These are phyloP conservation scores for Xylariales sp. DNA, from an alignment of 2,329 filamentous ascomycete genomes.

Conservation along the genomic window DNA sequence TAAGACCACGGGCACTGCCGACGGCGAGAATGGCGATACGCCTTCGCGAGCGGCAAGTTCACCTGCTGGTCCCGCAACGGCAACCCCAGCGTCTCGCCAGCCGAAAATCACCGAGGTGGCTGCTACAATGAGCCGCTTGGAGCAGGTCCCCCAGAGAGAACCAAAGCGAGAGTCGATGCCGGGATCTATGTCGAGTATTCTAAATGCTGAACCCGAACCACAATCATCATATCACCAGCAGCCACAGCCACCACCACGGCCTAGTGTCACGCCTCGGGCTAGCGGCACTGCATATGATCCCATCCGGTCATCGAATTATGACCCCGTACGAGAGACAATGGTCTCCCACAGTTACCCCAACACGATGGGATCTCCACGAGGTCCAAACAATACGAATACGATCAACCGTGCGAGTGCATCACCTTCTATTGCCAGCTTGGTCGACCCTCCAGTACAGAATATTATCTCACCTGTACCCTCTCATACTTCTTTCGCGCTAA, in stretches of 20 bases:
- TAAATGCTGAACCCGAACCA: conserved; percentile 64
- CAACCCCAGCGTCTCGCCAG: conserved; percentile 51
- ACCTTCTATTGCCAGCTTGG: conserved; percentile 89
- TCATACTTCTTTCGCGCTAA: conserved; percentile 51
- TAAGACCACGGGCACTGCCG: conserved; percentile 58
- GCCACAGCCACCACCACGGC: conserved; percentile 57
- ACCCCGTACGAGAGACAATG: conserved; percentile 72
- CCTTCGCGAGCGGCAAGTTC: conserved; percentile 45
- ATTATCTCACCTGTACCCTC: conserved; percentile 55
- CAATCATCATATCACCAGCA: conserved; percentile 58
- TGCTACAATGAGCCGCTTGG: conserved; percentile 44
- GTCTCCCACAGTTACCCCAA: conserved; percentile 62
- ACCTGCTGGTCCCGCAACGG: conserved; percentile 35
- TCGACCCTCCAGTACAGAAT: conserved; percentile 72
- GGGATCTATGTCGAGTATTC: conserved; percentile 66
- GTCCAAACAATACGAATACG: conserved; percentile 48
- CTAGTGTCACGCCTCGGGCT: conserved; percentile 63
- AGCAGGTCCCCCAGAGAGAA: conserved; percentile 56
- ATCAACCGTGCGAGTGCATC: conserved; percentile 84
- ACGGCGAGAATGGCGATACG: conserved; percentile 47
- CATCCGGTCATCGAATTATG: conserved; percentile 79
- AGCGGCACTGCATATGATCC: conserved; percentile 91
- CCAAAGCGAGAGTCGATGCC: conserved; percentile 64
- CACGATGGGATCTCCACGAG: conserved; percentile 64
- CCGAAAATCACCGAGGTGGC: conserved; percentile 56